Percentiles rank a stretch among this genome's conserved stretches.
Conservation (phyloP, 768 basidiomycete species). For the Flagelloscypha sp. region DNA sequence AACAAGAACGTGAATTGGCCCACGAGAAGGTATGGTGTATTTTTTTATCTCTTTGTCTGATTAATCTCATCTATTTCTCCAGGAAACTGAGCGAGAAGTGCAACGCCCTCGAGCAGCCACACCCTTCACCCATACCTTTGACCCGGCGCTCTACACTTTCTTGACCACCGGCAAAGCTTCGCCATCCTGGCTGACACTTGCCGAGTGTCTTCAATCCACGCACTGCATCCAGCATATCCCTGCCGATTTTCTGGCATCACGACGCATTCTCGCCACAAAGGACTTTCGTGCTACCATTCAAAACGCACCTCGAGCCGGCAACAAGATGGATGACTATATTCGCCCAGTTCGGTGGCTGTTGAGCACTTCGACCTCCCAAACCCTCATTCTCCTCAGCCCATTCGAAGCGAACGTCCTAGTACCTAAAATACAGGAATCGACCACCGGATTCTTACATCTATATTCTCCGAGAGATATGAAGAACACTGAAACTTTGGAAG, state of each 20-base stretch:
- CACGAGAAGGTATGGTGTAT: slow-evolving; percentile 13
- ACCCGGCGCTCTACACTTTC: slow-evolving; percentile 13
- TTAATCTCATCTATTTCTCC: too few species aligned
- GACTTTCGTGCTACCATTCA: slow-evolving; percentile 4
- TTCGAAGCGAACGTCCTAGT: slow-evolving; percentile 19
- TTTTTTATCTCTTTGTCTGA: too few species aligned
- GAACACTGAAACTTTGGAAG: slow-evolving; percentile 12
- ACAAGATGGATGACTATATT: slow-evolving; percentile 10
- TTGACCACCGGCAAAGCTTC: slow-evolving; percentile 3
- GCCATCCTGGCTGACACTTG: background rate
- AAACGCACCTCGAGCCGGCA: background rate
- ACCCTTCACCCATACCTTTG: slow-evolving; percentile 16
- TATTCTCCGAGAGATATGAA: slow-evolving; percentile 17
- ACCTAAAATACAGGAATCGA: slow-evolving; percentile 12
- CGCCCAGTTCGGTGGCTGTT: slow-evolving; percentile 20
- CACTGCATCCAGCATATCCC: background rate
- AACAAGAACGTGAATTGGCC: slow-evolving; percentile 14
- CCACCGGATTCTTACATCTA: slow-evolving; percentile 14
- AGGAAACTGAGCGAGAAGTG: slow-evolving; percentile 12
- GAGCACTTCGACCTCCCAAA: slow-evolving; percentile 1
- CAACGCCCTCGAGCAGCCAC: slow-evolving; percentile 4
- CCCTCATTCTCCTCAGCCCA: slow-evolving; percentile 20
- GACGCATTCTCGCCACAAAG: slow-evolving; percentile 2
- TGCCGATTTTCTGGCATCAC: background rate
- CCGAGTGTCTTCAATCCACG: background rate